Evolutionary conservation across 495 filamentous ascomycete genomes (phyloP).

Genomic region (Penicillium bialowiezense): DNA sequence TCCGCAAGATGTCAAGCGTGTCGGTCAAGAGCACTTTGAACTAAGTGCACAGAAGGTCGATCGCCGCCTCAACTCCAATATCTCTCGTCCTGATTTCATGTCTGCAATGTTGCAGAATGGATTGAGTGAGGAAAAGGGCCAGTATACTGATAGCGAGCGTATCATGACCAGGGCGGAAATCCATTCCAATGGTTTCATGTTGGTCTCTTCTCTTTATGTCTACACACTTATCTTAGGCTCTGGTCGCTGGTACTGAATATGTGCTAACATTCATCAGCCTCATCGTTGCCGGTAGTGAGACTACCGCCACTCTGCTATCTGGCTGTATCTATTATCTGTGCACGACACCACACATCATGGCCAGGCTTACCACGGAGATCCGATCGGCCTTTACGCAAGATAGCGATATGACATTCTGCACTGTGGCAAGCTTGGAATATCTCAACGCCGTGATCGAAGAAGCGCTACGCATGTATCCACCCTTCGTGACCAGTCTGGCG

Average conservation of each 20-base stretch:
- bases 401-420: slow-evolving; percentile 45
- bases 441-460: slow-evolving; percentile 42
- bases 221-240: no score
- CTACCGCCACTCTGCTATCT: slow-evolving; percentile 50
- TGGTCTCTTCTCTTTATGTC: background rate
- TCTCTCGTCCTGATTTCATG: slow-evolving; percentile 22
- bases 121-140: slow-evolving; percentile 17
- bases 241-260: no score
- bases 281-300: slow-evolving; percentile 53
- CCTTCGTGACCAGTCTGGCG: slow-evolving; percentile 24
- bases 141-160: slow-evolving; percentile 8
- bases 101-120: slow-evolving; percentile 28
- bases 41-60: slow-evolving; percentile 23
- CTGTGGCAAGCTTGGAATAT: slow-evolving; percentile 28
- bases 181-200: slow-evolving; percentile 30
- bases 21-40: slow-evolving; percentile 20
- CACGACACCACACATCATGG: slow-evolving; percentile 35
- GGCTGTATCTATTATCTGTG: slow-evolving; percentile 52
- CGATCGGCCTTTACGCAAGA: slow-evolving; percentile 35
- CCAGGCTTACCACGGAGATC: slow-evolving; percentile 40
- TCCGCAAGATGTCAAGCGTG: slow-evolving; percentile 9
- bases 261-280: slow-evolving; percentile 14
- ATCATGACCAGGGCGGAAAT: slow-evolving; percentile 28
- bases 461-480: slow-evolving; percentile 42
- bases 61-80: slow-evolving; percentile 15